phyloP scores from a whole-genome alignment of 805 yeast species.

The Spencermartinsiella europaea region DNA sequence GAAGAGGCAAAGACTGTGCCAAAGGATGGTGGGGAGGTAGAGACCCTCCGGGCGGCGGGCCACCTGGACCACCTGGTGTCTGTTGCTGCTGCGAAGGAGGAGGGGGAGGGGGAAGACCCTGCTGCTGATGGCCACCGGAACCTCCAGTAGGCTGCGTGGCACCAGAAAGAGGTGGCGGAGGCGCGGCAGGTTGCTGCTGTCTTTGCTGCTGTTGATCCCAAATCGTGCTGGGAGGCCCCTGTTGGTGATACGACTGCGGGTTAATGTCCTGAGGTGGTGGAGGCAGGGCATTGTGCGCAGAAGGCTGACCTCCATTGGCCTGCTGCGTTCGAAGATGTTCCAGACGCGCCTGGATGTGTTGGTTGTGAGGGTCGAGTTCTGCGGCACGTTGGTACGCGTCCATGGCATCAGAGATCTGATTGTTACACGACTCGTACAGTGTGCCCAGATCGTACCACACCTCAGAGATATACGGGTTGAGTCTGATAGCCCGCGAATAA shows the following conservation, averaged over 20 bases:
- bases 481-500: constrained; percentile 90
- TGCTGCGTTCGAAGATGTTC: constrained; percentile 55
- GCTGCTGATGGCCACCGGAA: constrained; percentile 14
- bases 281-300: constrained; percentile 38
- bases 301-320: constrained; percentile 17
- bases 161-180: constrained; percentile 19
- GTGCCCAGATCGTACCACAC: constrained; percentile 99
- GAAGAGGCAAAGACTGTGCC: constrained; percentile 3
- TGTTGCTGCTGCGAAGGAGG: constrained; percentile 17
- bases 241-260: constrained; percentile 55
- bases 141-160: constrained; percentile 22
- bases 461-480: constrained; percentile 93
- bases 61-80: constrained; percentile 8
- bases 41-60: background rate
- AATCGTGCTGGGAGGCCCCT: constrained; percentile 52
- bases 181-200: constrained; percentile 13
- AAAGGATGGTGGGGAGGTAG: background rate
- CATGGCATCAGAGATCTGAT: constrained; percentile 88
- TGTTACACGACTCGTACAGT: constrained; percentile 92
- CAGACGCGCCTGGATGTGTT: constrained; percentile 88
- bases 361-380: constrained; percentile 87
- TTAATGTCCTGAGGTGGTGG: constrained; percentile 53
- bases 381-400: constrained; percentile 98
- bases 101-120: constrained; percentile 16
- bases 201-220: constrained; percentile 24